Base-by-base conservation (phyloP, 2,329 filamentous ascomycete genomes). In the Talaromyces albobiverticillius region DNA sequence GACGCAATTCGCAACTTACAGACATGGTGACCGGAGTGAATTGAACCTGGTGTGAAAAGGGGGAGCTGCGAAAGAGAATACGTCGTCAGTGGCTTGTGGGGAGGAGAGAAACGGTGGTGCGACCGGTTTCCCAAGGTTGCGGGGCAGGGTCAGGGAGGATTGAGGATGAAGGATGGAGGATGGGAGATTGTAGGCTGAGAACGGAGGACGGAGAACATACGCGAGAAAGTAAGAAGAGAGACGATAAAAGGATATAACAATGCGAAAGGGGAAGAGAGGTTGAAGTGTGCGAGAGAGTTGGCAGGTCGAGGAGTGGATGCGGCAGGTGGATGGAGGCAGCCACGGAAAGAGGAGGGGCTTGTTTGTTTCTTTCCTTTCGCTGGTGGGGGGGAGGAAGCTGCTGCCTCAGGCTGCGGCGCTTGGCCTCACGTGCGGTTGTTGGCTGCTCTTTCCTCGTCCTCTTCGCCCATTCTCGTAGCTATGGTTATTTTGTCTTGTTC, bases 71-170 rank as follows among this genome's bases (percentile, higher is more conserved):
- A 25, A 50, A 7, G 42, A 31, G 48, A 14, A 51, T 34, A 20
- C 34, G 34, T 38, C 16, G 34, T 38, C 16, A 38, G 14, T 16
- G 34, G n/a, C 16, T 38, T 38, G 34, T 16, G 34, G 34, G 34
- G 34, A 5, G 16, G 34, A n/a, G 36, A 41, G 13, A 13, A 29
- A 7, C 20, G 18, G 20, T 32, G 16, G 5, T 22, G 47, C 47
- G 47, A 41, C 34, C 36, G 47, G 34, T 41, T 42, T n/a, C n/a
- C n/a, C n/a, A n/a, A n/a, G n/a, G n/a, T n/a, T 50, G 47, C 47
- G 47, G 36, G 47, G 46, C 26, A 29, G 26, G n/a, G 26, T 29
- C 26, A 29, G 26, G 26, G 26, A 29, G 26, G 26, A 10, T 10
- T 29, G 26, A 29, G 26, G 26, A 36, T n/a, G 26, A 5, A 29